Conservation (phyloP, 169 alveolate species). For the Perkinsus olseni region DNA sequence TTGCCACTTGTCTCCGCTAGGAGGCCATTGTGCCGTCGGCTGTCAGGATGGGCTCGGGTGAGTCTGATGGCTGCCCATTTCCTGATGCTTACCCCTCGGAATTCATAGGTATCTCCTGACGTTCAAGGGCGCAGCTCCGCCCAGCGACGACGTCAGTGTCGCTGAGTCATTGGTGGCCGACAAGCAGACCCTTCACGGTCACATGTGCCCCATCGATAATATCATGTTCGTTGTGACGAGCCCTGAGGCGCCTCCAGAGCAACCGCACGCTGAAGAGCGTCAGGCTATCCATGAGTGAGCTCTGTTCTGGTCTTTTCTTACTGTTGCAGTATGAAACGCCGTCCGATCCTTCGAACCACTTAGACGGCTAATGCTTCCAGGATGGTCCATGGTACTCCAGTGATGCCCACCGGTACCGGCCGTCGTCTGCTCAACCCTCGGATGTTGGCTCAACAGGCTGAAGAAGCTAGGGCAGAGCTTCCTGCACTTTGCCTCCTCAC, state of each 20-base stretch:
- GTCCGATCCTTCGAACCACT: too few species aligned
- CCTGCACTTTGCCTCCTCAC: neutral
- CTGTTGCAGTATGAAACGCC: too few species aligned
- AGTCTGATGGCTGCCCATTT: neutral
- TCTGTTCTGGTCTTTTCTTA: too few species aligned
- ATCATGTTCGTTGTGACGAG: neutral
- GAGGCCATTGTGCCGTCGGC: neutral
- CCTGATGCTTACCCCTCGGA: neutral
- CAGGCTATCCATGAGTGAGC: too few species aligned
- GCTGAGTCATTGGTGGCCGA: neutral
- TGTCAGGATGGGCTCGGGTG: neutral
- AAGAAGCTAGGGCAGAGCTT: neutral
- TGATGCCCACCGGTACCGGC: neutral
- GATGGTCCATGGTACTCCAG: neutral
- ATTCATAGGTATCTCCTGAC: neutral
- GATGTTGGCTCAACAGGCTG: neutral
- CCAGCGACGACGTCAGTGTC: neutral
- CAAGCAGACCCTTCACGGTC: neutral
- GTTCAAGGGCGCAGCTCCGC: neutral
- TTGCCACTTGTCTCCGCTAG: neutral
- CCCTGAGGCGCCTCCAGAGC: too few species aligned
- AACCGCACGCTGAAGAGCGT: too few species aligned
- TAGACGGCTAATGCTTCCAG: neutral
- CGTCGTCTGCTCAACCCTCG: neutral
- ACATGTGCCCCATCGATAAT: neutral